These are phyloP conservation scores for Trichoderma sp. DNA, from an alignment of 2,329 filamentous ascomycete genomes.

Conservation along the genomic window DNA sequence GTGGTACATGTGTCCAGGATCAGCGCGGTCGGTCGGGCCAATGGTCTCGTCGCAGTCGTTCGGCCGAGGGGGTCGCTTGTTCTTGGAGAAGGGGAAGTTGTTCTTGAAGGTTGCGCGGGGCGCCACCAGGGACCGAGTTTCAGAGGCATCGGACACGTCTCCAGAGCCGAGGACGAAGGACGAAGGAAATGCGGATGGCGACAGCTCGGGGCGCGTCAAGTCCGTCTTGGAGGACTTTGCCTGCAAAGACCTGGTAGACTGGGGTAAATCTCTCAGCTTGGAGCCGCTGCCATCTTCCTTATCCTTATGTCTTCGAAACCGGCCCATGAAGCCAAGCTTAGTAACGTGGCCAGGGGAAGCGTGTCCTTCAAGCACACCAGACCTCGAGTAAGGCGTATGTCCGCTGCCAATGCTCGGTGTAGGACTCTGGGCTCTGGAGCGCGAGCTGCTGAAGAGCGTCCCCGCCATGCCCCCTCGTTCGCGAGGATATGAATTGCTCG, in stretches of 20 bases:
- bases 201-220: slow-evolving; percentile 38
- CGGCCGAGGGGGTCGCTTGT: slow-evolving; percentile 44
- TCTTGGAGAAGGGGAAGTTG: slow-evolving; percentile 61
- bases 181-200: slow-evolving; percentile 37
- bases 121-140: slow-evolving; percentile 26
- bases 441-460: slow-evolving; percentile 43
- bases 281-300: slow-evolving; percentile 49
- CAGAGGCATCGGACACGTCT: slow-evolving; percentile 31
- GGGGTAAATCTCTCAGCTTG: slow-evolving; percentile 47
- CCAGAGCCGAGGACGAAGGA: slow-evolving; percentile 28
- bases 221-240: slow-evolving; percentile 50
- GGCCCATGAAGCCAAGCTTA: slow-evolving; percentile 50
- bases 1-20: slow-evolving; percentile 63
- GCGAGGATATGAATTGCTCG: slow-evolving; percentile 47
- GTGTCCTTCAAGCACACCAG: slow-evolving; percentile 51
- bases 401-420: slow-evolving; percentile 71
- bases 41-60: slow-evolving; percentile 58
- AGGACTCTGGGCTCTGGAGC: slow-evolving; percentile 71
- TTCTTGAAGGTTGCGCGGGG: slow-evolving; percentile 57
- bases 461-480: slow-evolving; percentile 48
- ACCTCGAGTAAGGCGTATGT: slow-evolving; percentile 44
- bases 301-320: slow-evolving; percentile 50
- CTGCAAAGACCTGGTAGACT: slow-evolving; percentile 52
- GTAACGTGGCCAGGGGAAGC: slow-evolving; percentile 56
- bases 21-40: slow-evolving; percentile 58